phyloP scores from a whole-genome alignment of 108 stramenopile genomes.

The Discostella stelligeroides region DNA sequence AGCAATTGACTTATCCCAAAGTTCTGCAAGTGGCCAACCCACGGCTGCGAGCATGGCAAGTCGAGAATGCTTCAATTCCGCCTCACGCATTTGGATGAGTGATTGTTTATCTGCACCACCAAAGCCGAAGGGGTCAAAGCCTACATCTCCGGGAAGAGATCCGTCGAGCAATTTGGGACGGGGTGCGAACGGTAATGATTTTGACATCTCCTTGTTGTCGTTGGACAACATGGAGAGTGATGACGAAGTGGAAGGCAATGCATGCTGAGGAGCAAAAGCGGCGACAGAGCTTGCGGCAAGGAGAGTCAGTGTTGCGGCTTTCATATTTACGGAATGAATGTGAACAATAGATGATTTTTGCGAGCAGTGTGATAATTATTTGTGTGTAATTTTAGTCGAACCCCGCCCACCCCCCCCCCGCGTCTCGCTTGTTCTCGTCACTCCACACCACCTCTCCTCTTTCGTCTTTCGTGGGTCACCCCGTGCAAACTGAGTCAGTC shows the following conservation, averaged over 20 bases:
- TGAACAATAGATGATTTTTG: no score
- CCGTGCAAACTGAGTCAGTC: no score
- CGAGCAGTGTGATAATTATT: no score
- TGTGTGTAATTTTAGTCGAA: no score
- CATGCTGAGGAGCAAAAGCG: constrained; percentile 13
- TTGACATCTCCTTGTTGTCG: constrained; percentile 57
- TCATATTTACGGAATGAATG: no score
- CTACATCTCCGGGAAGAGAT: constrained; percentile 76
- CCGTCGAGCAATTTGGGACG: constrained; percentile 82
- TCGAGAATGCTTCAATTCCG: constrained; percentile 85
- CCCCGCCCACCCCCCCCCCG: no score
- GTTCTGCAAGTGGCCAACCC: constrained; percentile 87
- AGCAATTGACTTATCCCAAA: constrained; percentile 75
- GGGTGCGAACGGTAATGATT: constrained; percentile 75
- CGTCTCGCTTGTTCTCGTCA: no score
- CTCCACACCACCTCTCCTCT: no score
- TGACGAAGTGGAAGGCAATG: not conserved
- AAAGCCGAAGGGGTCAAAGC: constrained; percentile 86
- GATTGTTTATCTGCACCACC: constrained; percentile 66
- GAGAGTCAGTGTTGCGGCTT: constrained; percentile 10
- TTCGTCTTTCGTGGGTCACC: no score
- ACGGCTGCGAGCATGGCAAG: constrained; percentile 90
- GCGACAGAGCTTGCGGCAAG: constrained; percentile 25
- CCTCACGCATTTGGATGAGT: constrained; percentile 81
- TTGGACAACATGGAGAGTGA: constrained; percentile 20